Base-by-base conservation (phyloP, 768 basidiomycete species). In the Suillus clintonianus region DNA sequence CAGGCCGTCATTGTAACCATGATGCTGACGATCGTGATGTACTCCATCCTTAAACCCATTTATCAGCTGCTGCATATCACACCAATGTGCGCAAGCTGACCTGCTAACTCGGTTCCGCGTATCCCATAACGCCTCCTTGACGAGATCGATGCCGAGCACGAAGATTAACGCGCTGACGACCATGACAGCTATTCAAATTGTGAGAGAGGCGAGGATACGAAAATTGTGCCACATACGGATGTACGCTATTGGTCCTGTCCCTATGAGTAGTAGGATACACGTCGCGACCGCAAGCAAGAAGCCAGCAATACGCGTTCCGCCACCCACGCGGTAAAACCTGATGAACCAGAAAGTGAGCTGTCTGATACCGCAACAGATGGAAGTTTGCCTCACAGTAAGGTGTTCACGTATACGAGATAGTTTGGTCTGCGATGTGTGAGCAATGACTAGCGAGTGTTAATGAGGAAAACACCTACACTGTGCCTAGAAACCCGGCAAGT, bases 71-170 rank as follows among this genome's bases (percentile, higher is more conserved):
- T 30, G 30, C 70, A 30, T 19, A 48, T 22, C 59, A n/a, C 10
- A 30, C 30, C 27, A 36, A 59, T 9, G 22, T 45, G 57, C 30
- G 14, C 63, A 27, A 53, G 79, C 85, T 65, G 74, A 91, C 83
- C 83, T 80, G 82, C 88, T 95, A 24, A 94, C 94, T 17, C 95
- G 88, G 76, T 92, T 85, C 53, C 94, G 81, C 11, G 96, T 96
- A 77, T 99, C 97, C 96, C 96, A 99, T 10, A 98, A 74, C 0
- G 97, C 96, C 76, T 98, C 97, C 70, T 96, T 97, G 45, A 94
- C 87, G 43, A 99, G 86, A 68, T 99, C 97, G 58, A 98, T 85
- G 0, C 96, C 97, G 39, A 99, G 83, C 10, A 97, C 95, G 68
- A 95, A 96, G 65, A 99, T 98, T 61, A 99, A 81, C 2, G 94